Conservation (phyloP, 164 flowering plant species). For the Annona squamosa region DNA sequence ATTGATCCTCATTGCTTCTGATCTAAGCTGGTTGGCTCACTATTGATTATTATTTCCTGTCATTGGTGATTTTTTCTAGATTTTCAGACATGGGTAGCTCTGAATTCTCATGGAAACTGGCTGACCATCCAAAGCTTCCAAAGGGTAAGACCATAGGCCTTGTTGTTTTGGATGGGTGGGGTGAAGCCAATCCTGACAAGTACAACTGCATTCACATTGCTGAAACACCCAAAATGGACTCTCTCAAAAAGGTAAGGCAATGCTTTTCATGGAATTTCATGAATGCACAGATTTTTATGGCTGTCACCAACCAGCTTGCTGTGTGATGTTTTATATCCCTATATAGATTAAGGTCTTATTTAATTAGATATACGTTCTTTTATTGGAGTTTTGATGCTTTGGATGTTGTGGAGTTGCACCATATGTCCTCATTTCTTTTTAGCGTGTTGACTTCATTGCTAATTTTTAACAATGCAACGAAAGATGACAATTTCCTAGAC, state of each 20-base stretch:
- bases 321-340: no score
- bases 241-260: slow-evolving; percentile 55
- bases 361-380: no score
- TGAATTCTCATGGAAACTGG: slow-evolving; percentile 64
- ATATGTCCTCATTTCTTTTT: no score
- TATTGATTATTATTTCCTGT: background rate
- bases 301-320: background rate
- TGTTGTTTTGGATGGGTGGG: slow-evolving; percentile 96
- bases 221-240: slow-evolving; percentile 91
- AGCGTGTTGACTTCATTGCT: no score
- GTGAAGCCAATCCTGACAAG: slow-evolving; percentile 72
- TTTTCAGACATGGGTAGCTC: slow-evolving; percentile 52
- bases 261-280: background rate
- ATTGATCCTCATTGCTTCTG: background rate
- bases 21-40: background rate
- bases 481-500: no score
- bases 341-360: no score
- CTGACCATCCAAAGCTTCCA: slow-evolving; percentile 82
- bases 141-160: slow-evolving; percentile 72
- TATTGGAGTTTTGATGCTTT: no score
- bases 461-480: no score
- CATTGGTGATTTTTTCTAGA: slow-evolving; percentile 3
- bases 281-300: background rate
- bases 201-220: slow-evolving; percentile 90
- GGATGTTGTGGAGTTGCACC: no score